These are phyloP conservation scores for Colletotrichum paranaense DNA, from an alignment of 2,329 filamentous ascomycete genomes.

Conservation along the genomic window DNA sequence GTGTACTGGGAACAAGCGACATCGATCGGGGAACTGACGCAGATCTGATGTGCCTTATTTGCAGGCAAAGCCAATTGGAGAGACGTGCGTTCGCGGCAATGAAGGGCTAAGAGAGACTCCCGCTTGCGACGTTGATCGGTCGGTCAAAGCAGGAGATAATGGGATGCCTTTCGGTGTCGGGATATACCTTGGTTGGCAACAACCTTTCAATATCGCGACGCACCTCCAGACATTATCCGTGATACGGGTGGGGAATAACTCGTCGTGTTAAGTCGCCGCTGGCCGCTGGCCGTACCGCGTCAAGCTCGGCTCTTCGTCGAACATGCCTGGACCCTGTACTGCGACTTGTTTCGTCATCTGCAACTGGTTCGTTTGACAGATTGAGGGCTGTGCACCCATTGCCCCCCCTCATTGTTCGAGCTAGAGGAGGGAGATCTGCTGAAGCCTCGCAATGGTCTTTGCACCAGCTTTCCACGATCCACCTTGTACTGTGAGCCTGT, in stretches of 20 bases:
- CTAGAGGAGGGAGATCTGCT: conserved; percentile 26
- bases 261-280: conserved; percentile 31
- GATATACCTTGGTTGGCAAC: conserved; percentile 25
- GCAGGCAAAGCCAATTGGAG: conserved; percentile 18
- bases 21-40: conserved; percentile 2
- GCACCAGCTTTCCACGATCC: conserved; percentile 22
- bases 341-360: conserved; percentile 31
- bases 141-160: neutral
- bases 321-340: conserved; percentile 30
- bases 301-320: conserved; percentile 17
- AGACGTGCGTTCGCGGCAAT: conserved; percentile 30
- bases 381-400: conserved; percentile 26
- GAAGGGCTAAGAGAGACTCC: conserved; percentile 31
- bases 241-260: conserved; percentile 23
- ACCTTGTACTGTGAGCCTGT: conserved; percentile 14
- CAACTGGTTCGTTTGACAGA: conserved; percentile 30
- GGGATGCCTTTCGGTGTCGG: conserved; percentile 12
- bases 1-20: conserved; percentile 20
- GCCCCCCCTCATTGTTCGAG: conserved; percentile 23
- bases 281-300: conserved; percentile 21
- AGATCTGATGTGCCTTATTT: conserved; percentile 30
- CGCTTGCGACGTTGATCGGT: conserved; percentile 23
- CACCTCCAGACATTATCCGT: conserved; percentile 31
- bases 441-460: conserved; percentile 29
- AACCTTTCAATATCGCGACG: conserved; percentile 9